Evolutionary conservation across 2,329 filamentous ascomycete species (phyloP).

Genomic region (Alternaria viburni): DNA sequence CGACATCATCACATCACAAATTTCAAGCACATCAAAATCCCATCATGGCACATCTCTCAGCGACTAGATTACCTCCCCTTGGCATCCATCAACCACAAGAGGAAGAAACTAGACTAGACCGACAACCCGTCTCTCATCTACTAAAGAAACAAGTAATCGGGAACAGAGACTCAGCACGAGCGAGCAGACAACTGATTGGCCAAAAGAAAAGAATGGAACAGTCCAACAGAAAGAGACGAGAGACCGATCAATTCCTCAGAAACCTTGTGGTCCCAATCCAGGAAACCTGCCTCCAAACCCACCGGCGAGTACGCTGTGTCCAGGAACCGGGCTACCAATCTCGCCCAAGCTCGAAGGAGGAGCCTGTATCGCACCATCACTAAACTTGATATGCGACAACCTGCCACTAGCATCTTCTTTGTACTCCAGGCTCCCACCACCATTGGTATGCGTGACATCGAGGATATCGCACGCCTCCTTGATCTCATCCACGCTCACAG

Average conservation of each 20-base stretch:
- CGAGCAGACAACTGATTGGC: too few species aligned
- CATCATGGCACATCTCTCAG: constrained; percentile 13
- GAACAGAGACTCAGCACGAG: background rate
- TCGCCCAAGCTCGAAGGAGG: constrained; percentile 46
- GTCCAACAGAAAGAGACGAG: background rate
- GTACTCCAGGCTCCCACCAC: constrained; percentile 85
- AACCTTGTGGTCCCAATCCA: constrained; percentile 40
- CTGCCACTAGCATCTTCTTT: constrained; percentile 56
- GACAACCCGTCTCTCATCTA: background rate
- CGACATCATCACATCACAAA: background rate
- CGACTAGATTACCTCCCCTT: constrained; percentile 28
- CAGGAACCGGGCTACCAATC: constrained; percentile 56
- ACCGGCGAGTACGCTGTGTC: constrained; percentile 49
- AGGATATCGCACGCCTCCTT: constrained; percentile 89
- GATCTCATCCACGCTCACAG: constrained; percentile 70
- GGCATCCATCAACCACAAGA: constrained; percentile 8
- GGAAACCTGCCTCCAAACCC: constrained; percentile 43
- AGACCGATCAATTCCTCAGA: constrained; percentile 15
- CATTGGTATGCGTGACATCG: constrained; percentile 77
- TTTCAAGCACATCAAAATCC: too few species aligned
- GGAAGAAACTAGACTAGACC: constrained; percentile 13
- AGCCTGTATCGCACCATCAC: constrained; percentile 33
- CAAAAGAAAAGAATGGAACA: background rate
- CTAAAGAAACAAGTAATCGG: background rate
- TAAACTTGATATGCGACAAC: constrained; percentile 53